Conservation (phyloP, 2,329 filamentous ascomycete species). For the Ophiobolus disseminans region DNA sequence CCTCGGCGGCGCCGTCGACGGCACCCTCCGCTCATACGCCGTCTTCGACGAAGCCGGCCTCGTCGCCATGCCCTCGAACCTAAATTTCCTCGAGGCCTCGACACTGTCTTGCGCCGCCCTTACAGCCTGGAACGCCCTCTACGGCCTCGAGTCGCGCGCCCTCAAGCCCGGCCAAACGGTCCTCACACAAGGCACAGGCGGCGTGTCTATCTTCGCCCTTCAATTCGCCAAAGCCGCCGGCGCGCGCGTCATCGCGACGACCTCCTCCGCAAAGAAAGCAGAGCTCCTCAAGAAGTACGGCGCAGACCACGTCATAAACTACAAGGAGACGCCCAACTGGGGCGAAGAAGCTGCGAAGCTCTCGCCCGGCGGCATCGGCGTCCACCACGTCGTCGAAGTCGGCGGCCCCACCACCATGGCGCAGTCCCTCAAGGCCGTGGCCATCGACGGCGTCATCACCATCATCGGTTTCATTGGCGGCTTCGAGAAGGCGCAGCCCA, state of each 20-base stretch:
- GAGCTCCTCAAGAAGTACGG: constrained; percentile 60
- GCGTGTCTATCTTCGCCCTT: constrained; percentile 71
- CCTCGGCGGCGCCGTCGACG: constrained; percentile 72
- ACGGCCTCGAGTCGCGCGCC: constrained; percentile 53
- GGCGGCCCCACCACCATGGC: constrained; percentile 68
- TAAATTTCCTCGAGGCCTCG: constrained; percentile 56
- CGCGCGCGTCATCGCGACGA: constrained; percentile 65
- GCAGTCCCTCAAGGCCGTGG: constrained; percentile 59
- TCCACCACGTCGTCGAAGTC: constrained; percentile 71
- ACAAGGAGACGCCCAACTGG: constrained; percentile 61
- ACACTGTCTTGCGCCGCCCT: constrained; percentile 56
- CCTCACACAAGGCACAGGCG: constrained; percentile 74
- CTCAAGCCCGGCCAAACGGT: constrained; percentile 56
- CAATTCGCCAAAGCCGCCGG: constrained; percentile 63
- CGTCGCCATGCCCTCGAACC: constrained; percentile 66
- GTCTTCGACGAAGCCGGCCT: constrained; percentile 72
- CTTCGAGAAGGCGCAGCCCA: constrained; percentile 56
- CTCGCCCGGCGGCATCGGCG: constrained; percentile 61
- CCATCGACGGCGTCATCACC: constrained; percentile 60
- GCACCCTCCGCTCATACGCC: constrained; percentile 71
- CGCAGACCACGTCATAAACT: constrained; percentile 65
- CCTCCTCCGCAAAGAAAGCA: constrained; percentile 59
- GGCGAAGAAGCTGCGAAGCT: constrained; percentile 60
- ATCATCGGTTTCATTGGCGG: constrained; percentile 67
- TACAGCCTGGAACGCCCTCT: constrained; percentile 62